A percentile compares a stretch with the other conserved stretches of the same genome.
Evolutionary conservation across 768 basidiomycete species (phyloP).

Genomic region (Boletus eberwhitei): DNA sequence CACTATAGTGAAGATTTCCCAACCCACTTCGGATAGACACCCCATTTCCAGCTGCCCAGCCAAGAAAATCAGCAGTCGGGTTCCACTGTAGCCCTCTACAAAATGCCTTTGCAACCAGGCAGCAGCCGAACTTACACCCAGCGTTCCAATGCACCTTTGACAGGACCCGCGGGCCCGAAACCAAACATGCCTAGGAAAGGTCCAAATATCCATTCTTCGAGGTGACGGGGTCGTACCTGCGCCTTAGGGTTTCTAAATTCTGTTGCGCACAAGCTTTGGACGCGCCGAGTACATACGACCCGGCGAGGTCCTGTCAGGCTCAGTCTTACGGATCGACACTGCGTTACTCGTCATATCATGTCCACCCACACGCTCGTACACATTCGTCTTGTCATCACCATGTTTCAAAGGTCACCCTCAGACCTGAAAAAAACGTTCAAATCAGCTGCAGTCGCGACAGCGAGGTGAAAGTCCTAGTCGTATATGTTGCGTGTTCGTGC

Average conservation of each 20-base stretch:
- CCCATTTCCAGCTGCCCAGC: constrained; percentile 16
- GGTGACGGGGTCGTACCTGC: no score
- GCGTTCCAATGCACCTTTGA: constrained; percentile 4
- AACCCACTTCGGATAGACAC: constrained; percentile 7
- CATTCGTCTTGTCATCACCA: not conserved
- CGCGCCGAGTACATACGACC: no score
- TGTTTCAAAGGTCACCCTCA: not conserved
- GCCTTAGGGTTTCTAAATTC: no score
- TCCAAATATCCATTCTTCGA: constrained; percentile 11
- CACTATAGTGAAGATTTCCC: not conserved
- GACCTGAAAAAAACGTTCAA: not conserved
- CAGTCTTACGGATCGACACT: no score
- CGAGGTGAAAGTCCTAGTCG: not conserved
- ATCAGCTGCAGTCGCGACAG: no score
- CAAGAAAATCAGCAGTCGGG: constrained; percentile 10
- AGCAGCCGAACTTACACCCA: constrained; percentile 8
- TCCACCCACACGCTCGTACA: not conserved
- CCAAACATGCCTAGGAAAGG: constrained; percentile 12
- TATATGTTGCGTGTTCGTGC: not conserved
- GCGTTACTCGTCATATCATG: no score
- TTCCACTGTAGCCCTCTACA: constrained; percentile 2
- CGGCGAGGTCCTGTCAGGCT: no score
- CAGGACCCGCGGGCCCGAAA: constrained; percentile 14
- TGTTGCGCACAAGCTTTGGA: no score
- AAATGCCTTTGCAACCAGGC: constrained; percentile 8